Evolutionary conservation across 2,329 filamentous ascomycete species (phyloP).

Genomic region (Dactylellina leptospora): DNA sequence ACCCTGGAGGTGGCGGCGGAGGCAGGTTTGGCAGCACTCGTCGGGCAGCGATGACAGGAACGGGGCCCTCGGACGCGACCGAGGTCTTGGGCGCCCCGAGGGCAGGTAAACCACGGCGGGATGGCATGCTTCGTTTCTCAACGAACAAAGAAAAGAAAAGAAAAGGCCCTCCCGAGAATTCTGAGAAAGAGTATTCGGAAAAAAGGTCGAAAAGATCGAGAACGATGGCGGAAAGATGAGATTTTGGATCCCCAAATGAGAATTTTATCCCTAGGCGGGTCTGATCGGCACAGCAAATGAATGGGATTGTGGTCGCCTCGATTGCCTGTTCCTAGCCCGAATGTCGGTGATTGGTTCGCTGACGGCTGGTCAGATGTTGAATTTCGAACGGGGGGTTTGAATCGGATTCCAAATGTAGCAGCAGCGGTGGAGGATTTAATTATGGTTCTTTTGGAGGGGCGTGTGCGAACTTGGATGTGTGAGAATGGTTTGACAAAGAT

Average conservation of each 20-base stretch:
- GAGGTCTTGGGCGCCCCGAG: conserved; percentile 52
- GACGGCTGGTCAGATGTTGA: conserved; percentile 34
- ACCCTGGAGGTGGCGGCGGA: conserved; percentile 48
- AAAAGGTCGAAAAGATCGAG: not conserved
- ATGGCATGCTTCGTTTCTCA: conserved; percentile 26
- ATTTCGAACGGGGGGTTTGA: conserved; percentile 17
- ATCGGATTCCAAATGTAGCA: not conserved
- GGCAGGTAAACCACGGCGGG: conserved; percentile 44
- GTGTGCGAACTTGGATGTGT: not conserved
- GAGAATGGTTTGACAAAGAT: not conserved
- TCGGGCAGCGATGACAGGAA: conserved; percentile 50
- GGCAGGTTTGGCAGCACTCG: conserved; percentile 49
- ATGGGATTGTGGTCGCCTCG: conserved; percentile 23
- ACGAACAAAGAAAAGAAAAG: no score
- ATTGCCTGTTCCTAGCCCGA: conserved; percentile 28
- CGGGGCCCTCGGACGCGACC: conserved; percentile 51
- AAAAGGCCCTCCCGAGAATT: no score
- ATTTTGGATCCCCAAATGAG: conserved; percentile 20
- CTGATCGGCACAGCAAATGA: conserved; percentile 39
- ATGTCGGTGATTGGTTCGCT: conserved; percentile 47
- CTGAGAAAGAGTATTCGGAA: not conserved
- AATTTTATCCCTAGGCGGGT: conserved; percentile 49
- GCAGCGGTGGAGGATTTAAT: not conserved
- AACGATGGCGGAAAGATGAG: not conserved
- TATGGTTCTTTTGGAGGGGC: not conserved